Base-by-base conservation (phyloP, 352 stramenopile genomes). In the Globisporangium cederbergense region DNA sequence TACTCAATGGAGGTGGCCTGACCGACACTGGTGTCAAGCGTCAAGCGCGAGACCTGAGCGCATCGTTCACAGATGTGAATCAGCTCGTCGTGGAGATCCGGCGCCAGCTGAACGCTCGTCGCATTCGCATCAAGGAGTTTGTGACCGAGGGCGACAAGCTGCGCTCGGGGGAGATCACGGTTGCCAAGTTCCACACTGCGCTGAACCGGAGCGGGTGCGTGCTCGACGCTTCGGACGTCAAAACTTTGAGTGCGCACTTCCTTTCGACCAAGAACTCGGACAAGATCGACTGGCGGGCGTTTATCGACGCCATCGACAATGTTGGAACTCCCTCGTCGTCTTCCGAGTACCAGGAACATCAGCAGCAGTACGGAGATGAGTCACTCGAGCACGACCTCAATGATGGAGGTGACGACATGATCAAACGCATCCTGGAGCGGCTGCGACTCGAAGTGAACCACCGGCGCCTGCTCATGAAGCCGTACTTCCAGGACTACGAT, bases 401-500 rank as follows among this genome's bases (percentile, higher is more conserved):
- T 62, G 51, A 54, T 43, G 11, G 30, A 38, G 9, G 42, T 13
- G 56, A 61, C n/a, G 56, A 61, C n/a, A 20, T 30, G 16, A 62
- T 81, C 4, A 56, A 64, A n/a, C 66, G 59, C 2, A 62, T 90
- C 0, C 57, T 93, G 9, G 76, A 74, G 40, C 74, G 66, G 22
- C 46, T 93, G 28, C 77, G 78, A 2, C 72, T 65, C 25, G 79
- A 89, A 52, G 79, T 93, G 20, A 83, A 79, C 63, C 75, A 86
- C 43, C 79, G 81, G 1, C 79, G 84, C 2, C 51, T 93, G 20
- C 79, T 93, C 72, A 89, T 95, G 79, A 95, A 95, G 74, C 83
- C 86, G 28, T 93, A 93, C 68, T 93, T 92, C 68, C 81, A 93
- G 65, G 84, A 95, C 70, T 93, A 93, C 67, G 84, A 93, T 71